Evolutionary conservation across 345 rosid genomes (phyloP).

Genomic region (Nephelium lappaceum): DNA sequence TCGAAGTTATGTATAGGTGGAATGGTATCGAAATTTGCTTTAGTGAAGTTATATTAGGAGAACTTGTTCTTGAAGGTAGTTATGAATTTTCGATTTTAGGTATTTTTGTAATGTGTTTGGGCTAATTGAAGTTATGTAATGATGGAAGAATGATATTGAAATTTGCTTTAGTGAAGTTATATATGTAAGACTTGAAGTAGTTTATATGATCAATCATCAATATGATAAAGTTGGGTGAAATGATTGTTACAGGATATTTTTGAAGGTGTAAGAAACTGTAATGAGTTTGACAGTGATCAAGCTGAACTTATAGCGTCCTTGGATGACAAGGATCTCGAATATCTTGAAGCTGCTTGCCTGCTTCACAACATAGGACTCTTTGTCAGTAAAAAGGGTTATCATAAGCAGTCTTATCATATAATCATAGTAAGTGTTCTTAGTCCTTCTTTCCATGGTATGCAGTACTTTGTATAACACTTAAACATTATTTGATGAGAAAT

Average conservation of each 20-base stretch:
- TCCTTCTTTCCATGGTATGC: not conserved
- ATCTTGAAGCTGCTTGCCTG: constrained; percentile 76
- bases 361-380: constrained; percentile 66
- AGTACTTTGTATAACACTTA: not conserved
- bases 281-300: constrained; percentile 31
- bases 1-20: not conserved
- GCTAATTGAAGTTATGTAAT: not conserved
- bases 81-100: not conserved
- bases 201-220: not conserved
- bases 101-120: not conserved
- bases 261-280: constrained; percentile 55
- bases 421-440: constrained; percentile 45
- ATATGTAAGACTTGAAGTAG: not conserved
- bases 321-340: constrained; percentile 61
- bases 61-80: constrained; percentile 12
- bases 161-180: not conserved
- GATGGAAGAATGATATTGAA: not conserved
- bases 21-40: not conserved
- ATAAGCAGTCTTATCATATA: constrained; percentile 66
- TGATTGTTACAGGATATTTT: constrained; percentile 54
- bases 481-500: not conserved
- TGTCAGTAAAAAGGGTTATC: constrained; percentile 69
- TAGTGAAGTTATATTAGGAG: not conserved
- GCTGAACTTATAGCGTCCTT: constrained; percentile 29
- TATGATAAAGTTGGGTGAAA: not conserved